Evolutionary conservation across 129 eudicot species (phyloP), one percentile per base, ranked within the genome.

Genomic region (Arctium lappa): DNA sequence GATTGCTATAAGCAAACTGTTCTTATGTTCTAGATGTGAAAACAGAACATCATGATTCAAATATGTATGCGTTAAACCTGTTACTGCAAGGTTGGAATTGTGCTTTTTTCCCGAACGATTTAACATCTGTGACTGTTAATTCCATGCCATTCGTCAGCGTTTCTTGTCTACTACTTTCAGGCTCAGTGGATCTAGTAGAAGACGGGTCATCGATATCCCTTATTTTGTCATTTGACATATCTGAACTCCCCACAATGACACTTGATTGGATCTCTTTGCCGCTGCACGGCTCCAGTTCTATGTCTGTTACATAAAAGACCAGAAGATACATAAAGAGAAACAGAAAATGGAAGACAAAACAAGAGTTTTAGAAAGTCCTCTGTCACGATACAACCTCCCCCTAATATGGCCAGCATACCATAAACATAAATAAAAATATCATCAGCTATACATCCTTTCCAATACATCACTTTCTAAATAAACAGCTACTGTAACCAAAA

Each of bases 21-120:
- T 6, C 29, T 22, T 44, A 44, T 3, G 16, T 72, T 18, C 62
- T 7, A n/a, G 33, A 16, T n/a, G 34, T 13, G 42, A 48, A 70
- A 71, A 46, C 34, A 46, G 33, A 32, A 33, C 40, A 80, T 13
- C 40, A 62, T 16, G 32, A 77, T 31, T 29, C 53, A 72, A 29
- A 60, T n/a, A 40, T 8, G 72, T 33, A 62, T 48, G 76, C 40
- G 38, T 46, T 79, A 63, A 81, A 89, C 92, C 92, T 89, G 80
- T 62, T 78, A 63, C 83, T 84, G 83, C 72, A 76, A 32, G 76
- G 81, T 74, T 69, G 76, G 37, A 81, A 15, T 78, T 38, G 77
- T 81, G 68, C 76, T 44, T 72, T 79, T 84, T 78, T 32, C 69
- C 16, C 77, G 70, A 46, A 70, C 6, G 81, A 79, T 62, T 76